Base-by-base conservation (phyloP, 2,329 filamentous ascomycete species). In the Camillea tinctor region DNA sequence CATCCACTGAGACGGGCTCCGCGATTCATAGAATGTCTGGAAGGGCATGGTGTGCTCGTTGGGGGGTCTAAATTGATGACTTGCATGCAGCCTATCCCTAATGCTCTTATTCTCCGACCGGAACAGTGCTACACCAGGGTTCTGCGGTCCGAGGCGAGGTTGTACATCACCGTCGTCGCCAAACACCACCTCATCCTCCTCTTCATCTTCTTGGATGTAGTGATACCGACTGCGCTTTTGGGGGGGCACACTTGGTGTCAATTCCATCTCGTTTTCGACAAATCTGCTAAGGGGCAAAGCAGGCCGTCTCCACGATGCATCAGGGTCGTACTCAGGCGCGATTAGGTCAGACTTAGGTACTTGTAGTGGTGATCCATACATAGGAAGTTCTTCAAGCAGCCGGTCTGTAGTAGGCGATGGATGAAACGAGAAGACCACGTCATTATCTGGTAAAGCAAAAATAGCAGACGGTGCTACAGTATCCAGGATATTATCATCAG, bases 41-140 rank as follows among this genome's bases (percentile, higher is more conserved):
- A 89, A 85, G 1, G 95, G 95, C 93, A 98, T 98, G 0, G 87
- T 85, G 72, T 93, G 89, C 73, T 98, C 94, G 0, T 92, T 93
- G 0, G 95, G 95, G 17, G 95, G 95, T 57, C 93, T 85, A 80
- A 99, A 98, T 63, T 94, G 91, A 74, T 97, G 93, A 8, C 91
- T 91, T 9, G 92, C 91, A 72, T 97, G 92, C 4, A 99, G 84
- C 17, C 95, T 85, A 72, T 98, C 94, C 59, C 94, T 87, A 49
- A 97, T 93, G 57, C 88, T 84, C 74, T 94, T 96, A 78, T 96
- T 94, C 61, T 96, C 91, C 0, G 92, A 88, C 64, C 91, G 88
- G 76, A 99, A 99, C 0, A 99, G 79, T 1, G 94, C 93, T 60
- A 97, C 92, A 61, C 91, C 85, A 1, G 82, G 86, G 65, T 89